phyloP scores from a whole-genome alignment of 2,329 filamentous ascomycete species.

The Xylariaceae sp. region DNA sequence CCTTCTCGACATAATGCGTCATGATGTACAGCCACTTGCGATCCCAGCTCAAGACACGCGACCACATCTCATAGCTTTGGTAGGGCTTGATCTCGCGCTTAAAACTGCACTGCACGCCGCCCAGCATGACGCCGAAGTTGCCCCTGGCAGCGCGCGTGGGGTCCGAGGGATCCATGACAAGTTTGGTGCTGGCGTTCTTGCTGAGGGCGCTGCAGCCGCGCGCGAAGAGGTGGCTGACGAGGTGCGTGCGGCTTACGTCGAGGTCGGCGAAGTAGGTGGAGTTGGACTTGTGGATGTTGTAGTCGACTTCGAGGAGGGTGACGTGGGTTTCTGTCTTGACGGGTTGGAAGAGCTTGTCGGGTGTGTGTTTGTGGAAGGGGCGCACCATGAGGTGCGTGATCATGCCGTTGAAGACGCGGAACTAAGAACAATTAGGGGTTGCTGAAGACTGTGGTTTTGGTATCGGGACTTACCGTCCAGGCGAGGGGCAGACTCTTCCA shows the following conservation, averaged over 20 bases:
- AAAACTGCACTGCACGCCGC: constrained; percentile 69
- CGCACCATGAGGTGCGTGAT: constrained; percentile 49
- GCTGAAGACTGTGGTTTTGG: background rate
- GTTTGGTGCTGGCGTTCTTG: constrained; percentile 42
- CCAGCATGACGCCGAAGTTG: constrained; percentile 59
- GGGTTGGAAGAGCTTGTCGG: constrained; percentile 67
- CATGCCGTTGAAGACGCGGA: constrained; percentile 55
- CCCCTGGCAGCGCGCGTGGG: constrained; percentile 44
- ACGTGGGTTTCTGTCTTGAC: constrained; percentile 62
- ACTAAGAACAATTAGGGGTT: constrained; percentile 34
- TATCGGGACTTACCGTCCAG: constrained; percentile 61
- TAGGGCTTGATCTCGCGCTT: constrained; percentile 67
- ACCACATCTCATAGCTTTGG: constrained; percentile 68
- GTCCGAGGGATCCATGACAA: constrained; percentile 49
- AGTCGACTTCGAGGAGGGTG: constrained; percentile 73
- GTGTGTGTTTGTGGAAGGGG: constrained; percentile 44
- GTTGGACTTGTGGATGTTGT: constrained; percentile 79
- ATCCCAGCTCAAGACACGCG: constrained; percentile 67
- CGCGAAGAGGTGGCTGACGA: constrained; percentile 64
- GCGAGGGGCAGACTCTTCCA: constrained; percentile 69
- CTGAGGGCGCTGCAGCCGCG: constrained; percentile 51
- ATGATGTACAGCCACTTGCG: constrained; percentile 76
- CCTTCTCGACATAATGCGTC: constrained; percentile 65
- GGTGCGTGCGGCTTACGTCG: constrained; percentile 75
- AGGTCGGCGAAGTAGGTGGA: constrained; percentile 84